Evolutionary conservation across 306 rosid species (phyloP).

Genomic region (Prunus fruticosa): DNA sequence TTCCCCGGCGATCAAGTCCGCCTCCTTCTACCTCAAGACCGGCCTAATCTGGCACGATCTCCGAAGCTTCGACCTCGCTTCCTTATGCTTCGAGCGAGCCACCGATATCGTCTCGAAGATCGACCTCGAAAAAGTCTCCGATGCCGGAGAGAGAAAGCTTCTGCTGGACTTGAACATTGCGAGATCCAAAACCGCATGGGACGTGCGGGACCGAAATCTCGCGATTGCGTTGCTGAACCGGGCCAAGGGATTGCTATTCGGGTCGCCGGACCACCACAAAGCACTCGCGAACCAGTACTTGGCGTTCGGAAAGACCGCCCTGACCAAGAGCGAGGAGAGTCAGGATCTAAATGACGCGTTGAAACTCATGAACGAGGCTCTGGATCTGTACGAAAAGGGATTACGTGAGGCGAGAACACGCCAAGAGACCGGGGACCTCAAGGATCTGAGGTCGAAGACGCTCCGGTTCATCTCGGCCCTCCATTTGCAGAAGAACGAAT

Average conservation of each 20-base stretch:
- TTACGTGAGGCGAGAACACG: slow-evolving; percentile 44
- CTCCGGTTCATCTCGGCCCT: slow-evolving; percentile 79
- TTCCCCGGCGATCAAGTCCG: slow-evolving; percentile 57
- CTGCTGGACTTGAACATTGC: slow-evolving; percentile 74
- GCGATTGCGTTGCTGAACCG: slow-evolving; percentile 67
- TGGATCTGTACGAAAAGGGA: slow-evolving; percentile 78
- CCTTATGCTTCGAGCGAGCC: slow-evolving; percentile 80
- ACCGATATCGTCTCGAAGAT: slow-evolving; percentile 63
- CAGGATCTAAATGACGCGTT: slow-evolving; percentile 51
- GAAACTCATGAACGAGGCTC: slow-evolving; percentile 82
- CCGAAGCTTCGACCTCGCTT: slow-evolving; percentile 70
- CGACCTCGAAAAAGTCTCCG: slow-evolving; percentile 30
- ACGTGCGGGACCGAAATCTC: slow-evolving; percentile 59
- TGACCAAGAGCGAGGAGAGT: slow-evolving; percentile 50
- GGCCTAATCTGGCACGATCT: slow-evolving; percentile 75
- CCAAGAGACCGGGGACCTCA: slow-evolving; percentile 49
- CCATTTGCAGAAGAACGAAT: slow-evolving; percentile 81
- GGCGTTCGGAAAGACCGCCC: slow-evolving; percentile 52
- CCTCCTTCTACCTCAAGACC: slow-evolving; percentile 74
- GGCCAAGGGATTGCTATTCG: slow-evolving; percentile 64
- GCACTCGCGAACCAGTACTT: slow-evolving; percentile 63
- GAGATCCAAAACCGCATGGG: slow-evolving; percentile 84
- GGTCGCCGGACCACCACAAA: slow-evolving; percentile 46
- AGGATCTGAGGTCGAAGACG: slow-evolving; percentile 58
- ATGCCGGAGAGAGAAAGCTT: slow-evolving; percentile 49